Percentiles rank a stretch among this genome's conserved stretches.
phyloP scores from a whole-genome alignment of 441 rosid species.

The Codiaeum variegatum region DNA sequence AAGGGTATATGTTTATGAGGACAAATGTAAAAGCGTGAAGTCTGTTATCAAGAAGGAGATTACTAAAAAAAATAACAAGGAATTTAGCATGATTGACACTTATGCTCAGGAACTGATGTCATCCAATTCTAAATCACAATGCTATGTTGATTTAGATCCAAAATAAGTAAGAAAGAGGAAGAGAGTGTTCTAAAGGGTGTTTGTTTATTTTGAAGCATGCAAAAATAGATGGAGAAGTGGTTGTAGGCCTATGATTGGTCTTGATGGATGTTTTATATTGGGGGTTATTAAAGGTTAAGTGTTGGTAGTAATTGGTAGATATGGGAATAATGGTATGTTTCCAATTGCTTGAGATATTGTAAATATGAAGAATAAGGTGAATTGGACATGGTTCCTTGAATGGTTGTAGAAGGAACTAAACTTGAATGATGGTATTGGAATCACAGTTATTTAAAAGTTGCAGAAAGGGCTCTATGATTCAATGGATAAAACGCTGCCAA shows the following conservation, averaged over 20 bases:
- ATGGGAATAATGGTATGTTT: not conserved
- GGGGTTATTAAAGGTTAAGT: not conserved
- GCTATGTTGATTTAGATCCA: too few species aligned
- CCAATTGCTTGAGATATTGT: not conserved
- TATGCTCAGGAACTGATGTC: too few species aligned
- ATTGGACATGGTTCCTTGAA: not conserved
- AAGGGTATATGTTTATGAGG: too few species aligned
- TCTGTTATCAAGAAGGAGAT: too few species aligned
- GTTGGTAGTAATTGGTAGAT: not conserved
- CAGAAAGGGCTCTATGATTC: too few species aligned
- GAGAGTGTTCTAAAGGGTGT: too few species aligned
- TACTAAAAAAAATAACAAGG: too few species aligned
- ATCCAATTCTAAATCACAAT: too few species aligned
- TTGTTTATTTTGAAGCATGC: not conserved
- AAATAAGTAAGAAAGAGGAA: too few species aligned
- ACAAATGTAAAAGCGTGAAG: too few species aligned
- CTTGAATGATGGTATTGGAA: not conserved
- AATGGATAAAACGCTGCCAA: too few species aligned
- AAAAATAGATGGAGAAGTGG: not conserved
- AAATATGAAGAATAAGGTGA: not conserved
- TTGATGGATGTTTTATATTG: not conserved
- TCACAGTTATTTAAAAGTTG: not conserved
- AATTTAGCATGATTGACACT: too few species aligned
- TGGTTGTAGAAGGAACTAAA: not conserved
- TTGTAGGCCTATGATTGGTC: not conserved